These are phyloP conservation scores for Immersiporthe knoxdaviesiana DNA, from an alignment of 2,329 filamentous ascomycete genomes.

Conservation along the genomic window DNA sequence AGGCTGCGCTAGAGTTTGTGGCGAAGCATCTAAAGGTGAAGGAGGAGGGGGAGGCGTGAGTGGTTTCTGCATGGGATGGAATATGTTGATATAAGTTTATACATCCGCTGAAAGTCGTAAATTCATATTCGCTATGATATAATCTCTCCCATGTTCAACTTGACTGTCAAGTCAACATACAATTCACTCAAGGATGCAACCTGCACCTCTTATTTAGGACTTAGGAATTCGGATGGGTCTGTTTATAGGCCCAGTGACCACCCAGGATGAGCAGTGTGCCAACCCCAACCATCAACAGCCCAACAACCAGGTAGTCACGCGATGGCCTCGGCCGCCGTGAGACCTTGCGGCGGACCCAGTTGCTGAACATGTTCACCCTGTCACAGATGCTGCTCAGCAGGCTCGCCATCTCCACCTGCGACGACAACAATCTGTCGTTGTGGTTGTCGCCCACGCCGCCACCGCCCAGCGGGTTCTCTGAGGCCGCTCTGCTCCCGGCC, in stretches of 20 bases:
- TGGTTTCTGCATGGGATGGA: background rate
- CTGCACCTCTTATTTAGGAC: too few species aligned
- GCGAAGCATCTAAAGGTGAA: constrained; percentile 50
- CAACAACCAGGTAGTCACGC: background rate
- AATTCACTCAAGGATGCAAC: background rate
- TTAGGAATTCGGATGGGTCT: too few species aligned
- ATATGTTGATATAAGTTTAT: background rate
- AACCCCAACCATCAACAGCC: background rate
- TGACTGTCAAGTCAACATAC: too few species aligned
- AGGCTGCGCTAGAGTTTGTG: constrained; percentile 60
- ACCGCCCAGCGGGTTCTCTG: background rate
- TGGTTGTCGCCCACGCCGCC: background rate
- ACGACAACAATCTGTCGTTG: background rate
- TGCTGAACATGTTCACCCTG: background rate
- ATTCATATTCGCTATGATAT: background rate
- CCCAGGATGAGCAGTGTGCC: background rate
- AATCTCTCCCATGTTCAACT: background rate
- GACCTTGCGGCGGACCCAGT: background rate
- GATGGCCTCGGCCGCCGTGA: background rate
- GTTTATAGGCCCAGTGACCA: background rate
- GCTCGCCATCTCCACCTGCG: background rate
- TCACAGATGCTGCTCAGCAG: too few species aligned
- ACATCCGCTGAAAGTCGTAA: background rate
- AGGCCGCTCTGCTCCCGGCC: background rate
- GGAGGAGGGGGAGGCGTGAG: constrained; percentile 31